Evolutionary conservation across 31 red algal species (phyloP).

Genomic region (Endocladia muricata): DNA sequence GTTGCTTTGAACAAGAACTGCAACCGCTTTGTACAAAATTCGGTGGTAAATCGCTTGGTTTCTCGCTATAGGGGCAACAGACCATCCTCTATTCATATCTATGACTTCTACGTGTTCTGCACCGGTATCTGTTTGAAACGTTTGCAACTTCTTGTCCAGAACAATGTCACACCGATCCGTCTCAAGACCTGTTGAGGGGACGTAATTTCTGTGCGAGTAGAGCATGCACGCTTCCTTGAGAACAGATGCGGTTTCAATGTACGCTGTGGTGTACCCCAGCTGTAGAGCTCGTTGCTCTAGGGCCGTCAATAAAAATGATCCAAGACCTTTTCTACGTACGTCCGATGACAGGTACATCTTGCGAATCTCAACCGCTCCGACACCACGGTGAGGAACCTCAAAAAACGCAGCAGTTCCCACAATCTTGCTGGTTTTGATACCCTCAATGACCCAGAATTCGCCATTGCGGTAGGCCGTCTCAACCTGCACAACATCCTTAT

Average conservation of each 20-base stretch:
- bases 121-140: not conserved
- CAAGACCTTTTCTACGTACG: slow-evolving; percentile 40
- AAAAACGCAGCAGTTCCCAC: slow-evolving; percentile 63
- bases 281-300: slow-evolving; percentile 51
- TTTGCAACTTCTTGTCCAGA: slow-evolving; percentile 37
- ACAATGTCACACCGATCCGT: slow-evolving; percentile 51
- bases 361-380: slow-evolving; percentile 41
- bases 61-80: slow-evolving; percentile 19
- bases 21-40: slow-evolving; percentile 47
- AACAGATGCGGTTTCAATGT: slow-evolving; percentile 43
- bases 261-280: slow-evolving; percentile 29
- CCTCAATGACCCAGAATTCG: slow-evolving; percentile 71
- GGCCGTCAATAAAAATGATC: slow-evolving; percentile 42
- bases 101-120: slow-evolving; percentile 28
- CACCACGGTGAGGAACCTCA: slow-evolving; percentile 25
- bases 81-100: slow-evolving; percentile 48
- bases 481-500: slow-evolving; percentile 42
- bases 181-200: slow-evolving; percentile 7
- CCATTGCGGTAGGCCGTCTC: slow-evolving; percentile 33
- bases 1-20: slow-evolving; percentile 35
- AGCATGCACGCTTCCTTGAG: slow-evolving; percentile 38
- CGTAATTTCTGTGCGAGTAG: slow-evolving; percentile 29
- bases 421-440: slow-evolving; percentile 10
- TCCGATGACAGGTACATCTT: slow-evolving; percentile 45
- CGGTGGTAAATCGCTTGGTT: slow-evolving; percentile 10